phyloP scores from a whole-genome alignment of 2,329 filamentous ascomycete genomes.

The Trichoderma afroharzianum region DNA sequence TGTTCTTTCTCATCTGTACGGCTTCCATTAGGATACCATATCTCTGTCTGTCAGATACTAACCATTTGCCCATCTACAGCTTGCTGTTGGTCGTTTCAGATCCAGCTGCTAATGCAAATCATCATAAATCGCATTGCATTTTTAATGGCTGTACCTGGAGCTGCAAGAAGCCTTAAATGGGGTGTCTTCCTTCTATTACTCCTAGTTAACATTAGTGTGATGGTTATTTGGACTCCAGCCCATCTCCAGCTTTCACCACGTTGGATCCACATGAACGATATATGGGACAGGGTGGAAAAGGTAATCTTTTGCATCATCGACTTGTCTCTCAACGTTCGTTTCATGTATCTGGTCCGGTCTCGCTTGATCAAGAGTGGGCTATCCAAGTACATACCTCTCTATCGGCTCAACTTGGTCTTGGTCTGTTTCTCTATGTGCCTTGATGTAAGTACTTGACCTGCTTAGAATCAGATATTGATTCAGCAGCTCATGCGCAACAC shows the following conservation, averaged over 20 bases:
- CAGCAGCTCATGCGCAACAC: not conserved
- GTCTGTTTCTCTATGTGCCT: not conserved
- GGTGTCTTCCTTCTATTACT: not conserved
- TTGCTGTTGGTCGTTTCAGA: not conserved
- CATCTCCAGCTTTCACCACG: not conserved
- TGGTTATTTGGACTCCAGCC: not conserved
- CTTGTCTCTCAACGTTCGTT: not conserved
- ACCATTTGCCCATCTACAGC: not conserved
- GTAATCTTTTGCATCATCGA: not conserved
- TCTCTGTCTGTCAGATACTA: not conserved
- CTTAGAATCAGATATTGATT: not conserved
- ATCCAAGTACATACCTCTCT: not conserved
- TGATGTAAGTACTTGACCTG: not conserved
- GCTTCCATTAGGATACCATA: not conserved
- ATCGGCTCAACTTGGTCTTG: not conserved
- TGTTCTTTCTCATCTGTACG: not conserved
- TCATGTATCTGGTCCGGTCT: not conserved
- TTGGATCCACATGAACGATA: not conserved
- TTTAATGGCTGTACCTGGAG: not conserved
- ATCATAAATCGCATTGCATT: not conserved
- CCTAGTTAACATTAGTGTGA: not conserved
- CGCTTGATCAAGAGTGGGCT: not conserved
- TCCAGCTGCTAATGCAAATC: not conserved
- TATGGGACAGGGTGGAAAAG: not conserved
- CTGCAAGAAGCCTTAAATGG: not conserved